Evolutionary conservation across 129 eudicot species (phyloP).

Genomic region (Flaveria bidentis): DNA sequence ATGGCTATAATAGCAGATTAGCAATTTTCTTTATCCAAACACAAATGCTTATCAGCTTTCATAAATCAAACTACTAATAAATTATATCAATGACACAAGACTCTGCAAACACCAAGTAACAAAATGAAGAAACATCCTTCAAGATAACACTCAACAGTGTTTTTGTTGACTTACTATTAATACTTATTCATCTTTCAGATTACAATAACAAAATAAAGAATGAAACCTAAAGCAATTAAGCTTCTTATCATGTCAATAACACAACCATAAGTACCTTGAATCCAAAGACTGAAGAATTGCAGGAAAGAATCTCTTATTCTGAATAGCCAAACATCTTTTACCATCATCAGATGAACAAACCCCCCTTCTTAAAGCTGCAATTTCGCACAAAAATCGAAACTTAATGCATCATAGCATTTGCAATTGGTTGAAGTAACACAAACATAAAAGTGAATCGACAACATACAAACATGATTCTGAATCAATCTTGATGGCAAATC

Average conservation of each 20-base stretch:
- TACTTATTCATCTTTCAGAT: background rate
- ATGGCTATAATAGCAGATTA: background rate
- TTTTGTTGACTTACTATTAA: background rate
- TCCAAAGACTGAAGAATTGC: constrained; percentile 26
- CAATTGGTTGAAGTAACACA: background rate
- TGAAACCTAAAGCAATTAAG: background rate
- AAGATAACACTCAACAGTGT: constrained; percentile 3
- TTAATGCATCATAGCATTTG: background rate
- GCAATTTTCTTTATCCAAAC: background rate
- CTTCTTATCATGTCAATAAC: background rate
- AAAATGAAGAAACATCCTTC: constrained; percentile 1
- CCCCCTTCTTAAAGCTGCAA: constrained; percentile 49
- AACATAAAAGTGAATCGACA: background rate
- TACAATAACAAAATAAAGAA: background rate
- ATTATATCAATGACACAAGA: background rate
- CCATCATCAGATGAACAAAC: constrained; percentile 35
- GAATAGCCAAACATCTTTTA: constrained; percentile 41
- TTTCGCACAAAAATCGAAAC: constrained; percentile 7
- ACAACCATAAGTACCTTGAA: constrained; percentile 39
- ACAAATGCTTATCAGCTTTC: background rate
- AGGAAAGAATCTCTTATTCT: constrained; percentile 32
- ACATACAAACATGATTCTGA: constrained; percentile 50
- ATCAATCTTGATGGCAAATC: constrained; percentile 35
- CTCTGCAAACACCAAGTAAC: background rate
- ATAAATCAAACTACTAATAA: background rate